Percentiles rank a stretch among this genome's conserved stretches.
Conservation (phyloP, 345 rosid genomes). For the Lepidium sativum region DNA sequence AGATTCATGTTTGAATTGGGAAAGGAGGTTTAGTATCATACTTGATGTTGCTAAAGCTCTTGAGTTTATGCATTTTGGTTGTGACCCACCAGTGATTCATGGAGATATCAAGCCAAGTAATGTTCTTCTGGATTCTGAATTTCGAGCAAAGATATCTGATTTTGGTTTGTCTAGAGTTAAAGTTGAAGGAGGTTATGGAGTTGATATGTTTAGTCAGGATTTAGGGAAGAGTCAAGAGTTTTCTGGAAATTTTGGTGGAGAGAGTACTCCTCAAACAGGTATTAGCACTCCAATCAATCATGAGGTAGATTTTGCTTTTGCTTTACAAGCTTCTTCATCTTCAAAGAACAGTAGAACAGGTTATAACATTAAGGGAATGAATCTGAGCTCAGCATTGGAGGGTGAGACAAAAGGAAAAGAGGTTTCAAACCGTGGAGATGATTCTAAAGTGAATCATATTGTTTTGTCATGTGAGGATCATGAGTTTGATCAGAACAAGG, state of each 20-base stretch:
- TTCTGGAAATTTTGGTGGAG: constrained; percentile 57
- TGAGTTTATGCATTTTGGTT: constrained; percentile 75
- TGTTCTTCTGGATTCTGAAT: constrained; percentile 78
- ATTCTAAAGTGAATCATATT: constrained; percentile 27
- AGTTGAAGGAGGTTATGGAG: constrained; percentile 68
- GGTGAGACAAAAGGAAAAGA: constrained; percentile 66
- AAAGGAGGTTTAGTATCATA: constrained; percentile 53
- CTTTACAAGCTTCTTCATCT: constrained; percentile 90
- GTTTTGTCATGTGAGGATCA: constrained; percentile 23
- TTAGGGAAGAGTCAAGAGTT: constrained; percentile 76
- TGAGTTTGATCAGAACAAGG: constrained; percentile 50
- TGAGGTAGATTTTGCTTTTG: constrained; percentile 90
- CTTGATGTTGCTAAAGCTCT: constrained; percentile 84
- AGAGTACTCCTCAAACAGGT: constrained; percentile 35
- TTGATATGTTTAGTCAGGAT: constrained; percentile 82
- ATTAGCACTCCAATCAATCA: constrained; percentile 43
- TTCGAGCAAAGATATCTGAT: constrained; percentile 81
- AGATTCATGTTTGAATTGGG: constrained; percentile 59
- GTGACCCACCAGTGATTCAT: constrained; percentile 94
- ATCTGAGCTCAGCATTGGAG: constrained; percentile 43
- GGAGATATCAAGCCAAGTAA: constrained; percentile 97
- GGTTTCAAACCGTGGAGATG: constrained; percentile 50
- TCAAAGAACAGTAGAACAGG: constrained; percentile 59
- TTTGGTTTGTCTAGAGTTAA: constrained; percentile 89
- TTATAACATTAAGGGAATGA: constrained; percentile 49